phyloP scores from a whole-genome alignment of 192 early-diverging fungal species.

The Lobosporangium transversale region DNA sequence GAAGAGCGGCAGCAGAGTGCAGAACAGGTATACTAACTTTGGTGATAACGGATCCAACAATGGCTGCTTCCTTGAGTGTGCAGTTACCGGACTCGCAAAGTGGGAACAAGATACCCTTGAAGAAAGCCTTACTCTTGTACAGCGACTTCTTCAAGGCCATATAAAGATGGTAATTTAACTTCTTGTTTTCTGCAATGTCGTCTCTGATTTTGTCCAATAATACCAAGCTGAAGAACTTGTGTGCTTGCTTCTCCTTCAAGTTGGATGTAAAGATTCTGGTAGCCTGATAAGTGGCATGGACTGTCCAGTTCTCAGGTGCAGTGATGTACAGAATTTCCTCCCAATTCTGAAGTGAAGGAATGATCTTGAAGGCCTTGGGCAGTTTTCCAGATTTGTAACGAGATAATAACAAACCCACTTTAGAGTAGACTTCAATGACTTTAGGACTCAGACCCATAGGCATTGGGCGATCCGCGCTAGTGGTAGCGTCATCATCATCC shows the following conservation, averaged over 20 bases:
- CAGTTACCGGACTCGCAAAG: constrained; percentile 92
- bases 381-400: constrained; percentile 95
- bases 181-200: constrained; percentile 97
- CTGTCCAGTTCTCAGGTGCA: constrained; percentile 91
- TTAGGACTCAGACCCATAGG: constrained; percentile 81
- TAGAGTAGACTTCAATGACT: constrained; percentile 94
- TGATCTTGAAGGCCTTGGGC: constrained; percentile 99
- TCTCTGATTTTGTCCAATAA: constrained; percentile 92
- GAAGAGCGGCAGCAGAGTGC: constrained; percentile 93
- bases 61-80: constrained; percentile 95
- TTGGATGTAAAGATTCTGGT: constrained; percentile 98
- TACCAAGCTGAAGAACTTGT: constrained; percentile 90
- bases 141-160: constrained; percentile 96
- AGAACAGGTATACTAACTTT: constrained; percentile 95
- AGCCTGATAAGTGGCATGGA: constrained; percentile 96
- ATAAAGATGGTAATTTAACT: constrained; percentile 97
- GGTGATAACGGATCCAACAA: constrained; percentile 90
- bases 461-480: constrained; percentile 44
- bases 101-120: constrained; percentile 96
- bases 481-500: constrained; percentile 57
- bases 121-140: constrained; percentile 97
- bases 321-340: constrained; percentile 96
- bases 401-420: constrained; percentile 89
- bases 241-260: constrained; percentile 91
- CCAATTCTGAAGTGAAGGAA: constrained; percentile 95